phyloP scores from a whole-genome alignment of 495 filamentous ascomycete species.

The Wilcoxina mikolae region DNA sequence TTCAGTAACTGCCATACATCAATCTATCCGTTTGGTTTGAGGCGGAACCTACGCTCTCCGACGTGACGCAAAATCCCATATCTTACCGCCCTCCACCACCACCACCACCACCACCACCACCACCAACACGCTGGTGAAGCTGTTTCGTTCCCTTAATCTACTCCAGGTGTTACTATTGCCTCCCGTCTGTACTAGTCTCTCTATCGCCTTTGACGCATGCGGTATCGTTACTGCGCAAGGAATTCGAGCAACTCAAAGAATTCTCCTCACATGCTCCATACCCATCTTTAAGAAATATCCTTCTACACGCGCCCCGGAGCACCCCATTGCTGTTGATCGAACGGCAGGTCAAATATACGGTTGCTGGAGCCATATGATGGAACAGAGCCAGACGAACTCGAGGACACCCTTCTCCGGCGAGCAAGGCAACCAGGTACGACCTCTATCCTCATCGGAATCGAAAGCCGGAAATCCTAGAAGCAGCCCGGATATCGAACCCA shows the following conservation, averaged over 20 bases:
- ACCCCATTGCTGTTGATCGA: neutral
- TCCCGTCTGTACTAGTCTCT: too few relatives aligned
- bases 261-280: neutral
- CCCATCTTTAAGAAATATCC: neutral
- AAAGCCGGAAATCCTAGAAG: constrained; percentile 24
- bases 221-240: neutral
- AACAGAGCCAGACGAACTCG: constrained; percentile 15
- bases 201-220: neutral
- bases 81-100: too few relatives aligned
- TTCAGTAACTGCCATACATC: too few relatives aligned
- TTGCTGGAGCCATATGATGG: neutral
- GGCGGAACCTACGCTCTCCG: too few relatives aligned
- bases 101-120: too few relatives aligned
- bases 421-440: constrained; percentile 19
- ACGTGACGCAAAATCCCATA: too few relatives aligned
- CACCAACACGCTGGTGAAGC: too few relatives aligned
- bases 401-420: constrained; percentile 27
- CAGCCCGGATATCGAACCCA: constrained; percentile 25
- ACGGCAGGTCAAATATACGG: neutral
- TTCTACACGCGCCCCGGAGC: neutral
- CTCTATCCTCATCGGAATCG: constrained; percentile 18
- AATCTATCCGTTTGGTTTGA: too few relatives aligned
- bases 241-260: neutral
- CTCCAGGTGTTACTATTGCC: too few relatives aligned
- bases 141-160: too few relatives aligned